A percentile compares a stretch with the other conserved stretches of the same genome.
Conservation (phyloP, 129 eudicot genomes). For the Pulicaria dysenterica region DNA sequence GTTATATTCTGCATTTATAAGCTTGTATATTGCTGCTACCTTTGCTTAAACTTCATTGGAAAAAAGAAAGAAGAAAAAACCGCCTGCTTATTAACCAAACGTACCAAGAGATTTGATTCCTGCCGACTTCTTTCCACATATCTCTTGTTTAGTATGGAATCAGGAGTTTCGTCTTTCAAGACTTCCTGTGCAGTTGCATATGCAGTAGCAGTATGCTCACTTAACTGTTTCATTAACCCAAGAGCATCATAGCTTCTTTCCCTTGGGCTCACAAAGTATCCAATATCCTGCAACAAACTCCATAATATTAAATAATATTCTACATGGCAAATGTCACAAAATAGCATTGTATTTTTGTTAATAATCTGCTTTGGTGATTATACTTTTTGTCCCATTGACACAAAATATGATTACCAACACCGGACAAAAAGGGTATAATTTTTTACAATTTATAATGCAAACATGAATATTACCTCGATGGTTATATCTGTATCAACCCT, state of each 20-base stretch:
- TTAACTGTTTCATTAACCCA: slow-evolving; percentile 84
- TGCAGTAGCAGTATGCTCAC: slow-evolving; percentile 78
- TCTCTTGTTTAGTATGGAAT: slow-evolving; percentile 60
- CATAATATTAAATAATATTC: background rate
- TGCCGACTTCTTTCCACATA: slow-evolving; percentile 33
- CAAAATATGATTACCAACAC: too few relatives aligned
- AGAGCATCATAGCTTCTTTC: slow-evolving; percentile 79
- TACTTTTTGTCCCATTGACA: background rate
- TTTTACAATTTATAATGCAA: background rate
- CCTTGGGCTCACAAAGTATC: slow-evolving; percentile 79
- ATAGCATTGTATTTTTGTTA: background rate
- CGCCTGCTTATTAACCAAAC: background rate
- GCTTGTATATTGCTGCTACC: too few relatives aligned
- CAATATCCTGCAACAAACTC: slow-evolving; percentile 67
- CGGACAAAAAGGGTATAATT: background rate
- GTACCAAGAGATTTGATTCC: slow-evolving; percentile 60
- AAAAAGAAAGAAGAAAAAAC: background rate
- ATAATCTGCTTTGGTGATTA: background rate
- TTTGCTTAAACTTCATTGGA: background rate
- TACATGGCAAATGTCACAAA: background rate
- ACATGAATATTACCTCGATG: slow-evolving; percentile 55
- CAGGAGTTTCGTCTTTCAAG: slow-evolving; percentile 89
- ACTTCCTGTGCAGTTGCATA: slow-evolving; percentile 86
- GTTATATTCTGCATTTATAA: too few relatives aligned
- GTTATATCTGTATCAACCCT: slow-evolving; percentile 81